These are phyloP conservation scores for Ogataea glucozyma DNA, from an alignment of 805 yeast genomes.

Conservation along the genomic window DNA sequence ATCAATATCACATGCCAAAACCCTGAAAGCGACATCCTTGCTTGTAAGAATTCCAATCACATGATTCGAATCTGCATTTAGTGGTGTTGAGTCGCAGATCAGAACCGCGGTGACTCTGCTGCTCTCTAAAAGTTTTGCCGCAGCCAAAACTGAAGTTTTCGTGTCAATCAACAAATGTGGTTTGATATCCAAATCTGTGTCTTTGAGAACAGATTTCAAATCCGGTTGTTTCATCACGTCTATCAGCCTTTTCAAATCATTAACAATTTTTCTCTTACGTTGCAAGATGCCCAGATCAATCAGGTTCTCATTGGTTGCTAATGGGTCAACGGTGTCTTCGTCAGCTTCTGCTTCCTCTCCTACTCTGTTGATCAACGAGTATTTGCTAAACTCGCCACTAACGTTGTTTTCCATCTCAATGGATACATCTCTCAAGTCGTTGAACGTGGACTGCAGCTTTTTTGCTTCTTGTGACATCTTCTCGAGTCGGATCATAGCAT, in stretches of 20 bases:
- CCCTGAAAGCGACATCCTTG: slow-evolving; percentile 46
- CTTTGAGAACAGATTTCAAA: slow-evolving; percentile 32
- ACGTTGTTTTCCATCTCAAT: slow-evolving; percentile 14
- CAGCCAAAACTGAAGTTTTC: slow-evolving; percentile 37
- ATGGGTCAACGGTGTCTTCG: slow-evolving; percentile 21
- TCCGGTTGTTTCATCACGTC: slow-evolving; percentile 45
- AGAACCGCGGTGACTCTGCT: slow-evolving; percentile 44
- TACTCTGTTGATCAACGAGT: slow-evolving; percentile 17
- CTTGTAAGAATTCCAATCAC: slow-evolving; percentile 49
- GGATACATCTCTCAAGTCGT: slow-evolving; percentile 28
- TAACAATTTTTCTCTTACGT: slow-evolving; percentile 31
- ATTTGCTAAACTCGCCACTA: slow-evolving; percentile 22
- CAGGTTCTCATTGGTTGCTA: slow-evolving; percentile 23
- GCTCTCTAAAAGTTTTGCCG: slow-evolving; percentile 42
- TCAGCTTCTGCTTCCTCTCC: slow-evolving; percentile 17
- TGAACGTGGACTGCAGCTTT: slow-evolving; percentile 33
- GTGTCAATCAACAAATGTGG: slow-evolving; percentile 40
- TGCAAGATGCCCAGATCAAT: slow-evolving; percentile 29
- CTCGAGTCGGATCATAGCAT: slow-evolving; percentile 45
- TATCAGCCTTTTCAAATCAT: slow-evolving; percentile 40
- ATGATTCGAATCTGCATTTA: slow-evolving; percentile 29
- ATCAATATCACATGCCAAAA: slow-evolving; percentile 39
- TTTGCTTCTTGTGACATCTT: slow-evolving; percentile 41
- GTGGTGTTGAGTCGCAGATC: slow-evolving; percentile 34
- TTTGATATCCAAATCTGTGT: slow-evolving; percentile 27